phyloP scores from a whole-genome alignment of 345 rosid genomes.

The Populus davidiana region DNA sequence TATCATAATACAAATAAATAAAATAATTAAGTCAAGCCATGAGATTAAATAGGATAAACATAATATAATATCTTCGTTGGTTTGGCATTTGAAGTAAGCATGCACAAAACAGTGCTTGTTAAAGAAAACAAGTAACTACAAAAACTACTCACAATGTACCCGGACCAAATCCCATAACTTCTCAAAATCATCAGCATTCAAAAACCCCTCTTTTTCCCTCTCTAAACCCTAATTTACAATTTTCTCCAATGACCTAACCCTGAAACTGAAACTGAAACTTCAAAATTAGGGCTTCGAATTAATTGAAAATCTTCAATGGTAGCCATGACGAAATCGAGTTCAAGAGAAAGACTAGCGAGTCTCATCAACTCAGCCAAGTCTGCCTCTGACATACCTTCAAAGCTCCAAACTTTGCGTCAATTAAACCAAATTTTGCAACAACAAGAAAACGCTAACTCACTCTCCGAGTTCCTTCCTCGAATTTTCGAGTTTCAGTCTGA shows the following conservation, averaged over 20 bases:
- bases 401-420: conserved; percentile 60
- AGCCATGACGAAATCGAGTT: conserved; percentile 44
- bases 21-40: too few relatives aligned
- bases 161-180: too few relatives aligned
- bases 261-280: not conserved
- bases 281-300: conserved; percentile 4
- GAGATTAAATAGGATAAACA: too few relatives aligned
- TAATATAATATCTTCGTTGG: too few relatives aligned
- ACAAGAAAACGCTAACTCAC: conserved; percentile 34
- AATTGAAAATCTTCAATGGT: conserved; percentile 36
- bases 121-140: too few relatives aligned
- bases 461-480: conserved; percentile 66
- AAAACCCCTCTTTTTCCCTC: not conserved
- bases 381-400: conserved; percentile 58
- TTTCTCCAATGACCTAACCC: not conserved
- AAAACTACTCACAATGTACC: too few relatives aligned
- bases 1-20: too few relatives aligned
- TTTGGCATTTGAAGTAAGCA: too few relatives aligned
- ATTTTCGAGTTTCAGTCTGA: conserved; percentile 71
- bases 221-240: not conserved
- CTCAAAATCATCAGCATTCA: not conserved
- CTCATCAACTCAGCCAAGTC: conserved; percentile 54
- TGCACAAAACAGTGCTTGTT: too few relatives aligned
- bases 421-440: conserved; percentile 47
- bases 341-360: conserved; percentile 51